Conservation (phyloP, 2,329 filamentous ascomycete species). For the Hypocrella siamensis region DNA sequence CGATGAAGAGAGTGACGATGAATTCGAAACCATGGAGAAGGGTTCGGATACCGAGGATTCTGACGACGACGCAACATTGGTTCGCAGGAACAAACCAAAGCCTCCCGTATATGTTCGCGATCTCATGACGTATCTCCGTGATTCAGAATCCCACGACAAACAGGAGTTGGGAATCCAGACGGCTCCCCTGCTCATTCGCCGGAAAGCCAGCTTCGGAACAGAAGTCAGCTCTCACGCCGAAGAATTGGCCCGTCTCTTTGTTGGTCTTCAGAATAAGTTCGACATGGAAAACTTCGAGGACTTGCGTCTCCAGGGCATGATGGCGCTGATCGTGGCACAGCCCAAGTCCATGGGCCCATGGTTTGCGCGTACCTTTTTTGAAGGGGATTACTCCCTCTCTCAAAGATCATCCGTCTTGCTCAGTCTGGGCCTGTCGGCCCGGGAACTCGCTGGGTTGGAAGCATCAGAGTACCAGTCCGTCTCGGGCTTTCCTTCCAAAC, state of each 20-base stretch:
- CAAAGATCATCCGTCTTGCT: conserved; percentile 74
- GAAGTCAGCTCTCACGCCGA: conserved; percentile 76
- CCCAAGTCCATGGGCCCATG: conserved; percentile 67
- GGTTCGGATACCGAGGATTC: conserved; percentile 83
- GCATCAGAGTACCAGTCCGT: conserved; percentile 32
- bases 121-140: conserved; percentile 61
- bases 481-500: conserved; percentile 63
- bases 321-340: conserved; percentile 63
- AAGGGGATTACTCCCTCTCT: conserved; percentile 77
- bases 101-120: conserved; percentile 86
- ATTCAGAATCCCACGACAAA: conserved; percentile 70
- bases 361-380: conserved; percentile 75
- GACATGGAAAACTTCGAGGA: conserved; percentile 66
- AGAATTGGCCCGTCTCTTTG: conserved; percentile 61
- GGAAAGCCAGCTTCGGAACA: conserved; percentile 76
- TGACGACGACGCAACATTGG: conserved; percentile 78
- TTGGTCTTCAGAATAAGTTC: conserved; percentile 73
- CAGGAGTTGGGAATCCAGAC: conserved; percentile 66
- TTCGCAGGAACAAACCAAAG: conserved; percentile 67
- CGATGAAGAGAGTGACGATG: conserved; percentile 36
- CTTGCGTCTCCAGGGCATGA: conserved; percentile 62
- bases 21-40: conserved; percentile 62
- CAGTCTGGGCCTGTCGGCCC: conserved; percentile 63
- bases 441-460: conserved; percentile 71
- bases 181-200: conserved; percentile 65